phyloP scores from a whole-genome alignment of 1,284 basidiomycete genomes.

The Trichosporon coremiiforme region DNA sequence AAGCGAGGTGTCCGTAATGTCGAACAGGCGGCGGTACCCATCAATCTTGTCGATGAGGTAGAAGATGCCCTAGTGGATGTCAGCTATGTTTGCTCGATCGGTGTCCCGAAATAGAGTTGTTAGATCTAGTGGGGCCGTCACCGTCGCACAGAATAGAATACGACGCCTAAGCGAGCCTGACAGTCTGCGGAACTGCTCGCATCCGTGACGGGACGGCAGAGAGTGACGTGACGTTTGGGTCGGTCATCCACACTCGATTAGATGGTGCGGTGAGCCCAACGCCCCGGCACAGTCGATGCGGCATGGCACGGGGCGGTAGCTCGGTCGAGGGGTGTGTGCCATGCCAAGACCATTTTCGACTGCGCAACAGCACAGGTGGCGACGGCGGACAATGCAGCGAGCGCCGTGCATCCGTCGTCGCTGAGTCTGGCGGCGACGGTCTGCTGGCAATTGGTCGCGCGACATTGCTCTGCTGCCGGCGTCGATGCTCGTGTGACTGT shows the following conservation, averaged over 20 bases:
- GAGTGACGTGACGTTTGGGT: no score
- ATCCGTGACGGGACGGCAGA: no score
- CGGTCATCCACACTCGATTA: no score
- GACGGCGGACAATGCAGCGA: not conserved
- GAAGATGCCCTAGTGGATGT: conserved; percentile 60
- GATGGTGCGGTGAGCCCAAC: no score
- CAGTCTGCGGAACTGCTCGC: not conserved
- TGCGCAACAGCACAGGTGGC: conserved; percentile 1
- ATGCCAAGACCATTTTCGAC: not conserved
- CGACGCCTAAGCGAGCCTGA: not conserved
- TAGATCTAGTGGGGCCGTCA: not conserved
- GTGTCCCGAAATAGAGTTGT: not conserved
- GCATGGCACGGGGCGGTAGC: not conserved
- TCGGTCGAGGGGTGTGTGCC: not conserved
- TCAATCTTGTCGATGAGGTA: conserved; percentile 72
- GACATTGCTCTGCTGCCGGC: not conserved
- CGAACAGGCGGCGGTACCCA: conserved; percentile 82
- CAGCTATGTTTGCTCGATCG: not conserved
- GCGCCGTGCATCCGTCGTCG: not conserved
- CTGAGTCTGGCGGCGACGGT: not conserved
- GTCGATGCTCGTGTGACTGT: not conserved
- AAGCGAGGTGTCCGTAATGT: conserved; percentile 71
- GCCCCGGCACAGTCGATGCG: not conserved
- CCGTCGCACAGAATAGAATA: not conserved
- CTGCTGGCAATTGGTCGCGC: not conserved